These are phyloP conservation scores for Salix suchowensis DNA, from an alignment of 345 rosid species.

Conservation along the genomic window DNA sequence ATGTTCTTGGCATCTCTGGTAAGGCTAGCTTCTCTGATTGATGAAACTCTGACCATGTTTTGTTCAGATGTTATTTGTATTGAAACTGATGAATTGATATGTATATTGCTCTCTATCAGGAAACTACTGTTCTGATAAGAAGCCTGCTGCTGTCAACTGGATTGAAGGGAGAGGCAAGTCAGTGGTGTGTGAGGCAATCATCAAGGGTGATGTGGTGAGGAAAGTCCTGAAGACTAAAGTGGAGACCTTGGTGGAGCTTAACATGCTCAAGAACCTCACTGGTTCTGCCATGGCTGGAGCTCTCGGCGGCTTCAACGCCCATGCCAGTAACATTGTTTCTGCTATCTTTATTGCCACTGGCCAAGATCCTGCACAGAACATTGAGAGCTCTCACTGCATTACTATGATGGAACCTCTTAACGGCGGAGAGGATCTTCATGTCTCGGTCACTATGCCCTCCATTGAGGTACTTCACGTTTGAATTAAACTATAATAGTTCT, in stretches of 20 bases:
- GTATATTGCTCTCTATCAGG: constrained; percentile 10
- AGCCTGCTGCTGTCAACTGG: constrained; percentile 48
- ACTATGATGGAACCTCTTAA: constrained; percentile 48
- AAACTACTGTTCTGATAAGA: constrained; percentile 47
- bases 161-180: constrained; percentile 48
- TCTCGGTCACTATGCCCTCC: constrained; percentile 43
- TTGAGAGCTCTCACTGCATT: constrained; percentile 44
- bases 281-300: constrained; percentile 51
- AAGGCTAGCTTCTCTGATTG: background rate
- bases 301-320: constrained; percentile 49
- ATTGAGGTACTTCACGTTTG: constrained; percentile 28
- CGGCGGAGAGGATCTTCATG: constrained; percentile 40
- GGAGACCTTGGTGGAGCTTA: constrained; percentile 36
- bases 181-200: constrained; percentile 40
- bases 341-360: constrained; percentile 42
- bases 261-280: constrained; percentile 43
- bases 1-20: constrained; percentile 41
- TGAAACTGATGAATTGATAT: background rate
- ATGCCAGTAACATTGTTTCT: constrained; percentile 38
- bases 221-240: constrained; percentile 40
- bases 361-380: constrained; percentile 48
- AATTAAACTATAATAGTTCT: too few relatives aligned
- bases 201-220: constrained; percentile 33
- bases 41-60: background rate
- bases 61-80: background rate